Evolutionary conservation across 169 alveolate species (phyloP), one percentile per base, ranked within the genome.

Genomic region (Theileria sp.): DNA sequence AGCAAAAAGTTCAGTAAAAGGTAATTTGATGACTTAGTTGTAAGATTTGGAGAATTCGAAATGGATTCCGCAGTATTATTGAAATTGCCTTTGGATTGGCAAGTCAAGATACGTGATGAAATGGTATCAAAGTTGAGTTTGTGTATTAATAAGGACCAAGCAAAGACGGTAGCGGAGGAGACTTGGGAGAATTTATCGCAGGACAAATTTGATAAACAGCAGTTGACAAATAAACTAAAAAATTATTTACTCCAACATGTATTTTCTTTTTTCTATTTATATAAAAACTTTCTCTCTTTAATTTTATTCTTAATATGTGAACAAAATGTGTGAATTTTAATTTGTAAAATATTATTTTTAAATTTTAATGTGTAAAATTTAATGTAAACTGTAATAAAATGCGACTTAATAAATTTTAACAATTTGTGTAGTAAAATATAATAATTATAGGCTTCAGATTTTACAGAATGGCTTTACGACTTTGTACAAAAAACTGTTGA

Each of bases 381-480:
- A 32, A 3, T 44, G 4, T 44, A 4, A 44, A 44, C 54, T 44
- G 12, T 3, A 0, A 13, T 44, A 44, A 44, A 44, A 44, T 10
- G 36, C 5, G 3, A 13, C 8, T 15, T 44, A 44, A 13, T 44
- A 44, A 44, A 44, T 44, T 44, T 44, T 44, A 44, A 44, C 8
- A 13, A 10, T 44, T 44, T 44, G 54, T 44, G 54, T 44, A 10
- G 54, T 44, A 44, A 44, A 44, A 44, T 44, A 44, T 44, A 44
- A 44, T 44, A 44, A 44, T 15, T 30, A 13, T 38, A 83, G 89
- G 89, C 89, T 3, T 30, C 69, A 13, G 89, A 83, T 75, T 83
- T 83, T 50, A 74, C 89, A 26, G 89, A 83, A 17, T 83, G 89
- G 89, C 82, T 83, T 13, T 13, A 65, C 51, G 89, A 79, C 17